These are phyloP conservation scores for Funneliformis mosseae DNA, from an alignment of 192 early-diverging fungal genomes.

Conservation along the genomic window DNA sequence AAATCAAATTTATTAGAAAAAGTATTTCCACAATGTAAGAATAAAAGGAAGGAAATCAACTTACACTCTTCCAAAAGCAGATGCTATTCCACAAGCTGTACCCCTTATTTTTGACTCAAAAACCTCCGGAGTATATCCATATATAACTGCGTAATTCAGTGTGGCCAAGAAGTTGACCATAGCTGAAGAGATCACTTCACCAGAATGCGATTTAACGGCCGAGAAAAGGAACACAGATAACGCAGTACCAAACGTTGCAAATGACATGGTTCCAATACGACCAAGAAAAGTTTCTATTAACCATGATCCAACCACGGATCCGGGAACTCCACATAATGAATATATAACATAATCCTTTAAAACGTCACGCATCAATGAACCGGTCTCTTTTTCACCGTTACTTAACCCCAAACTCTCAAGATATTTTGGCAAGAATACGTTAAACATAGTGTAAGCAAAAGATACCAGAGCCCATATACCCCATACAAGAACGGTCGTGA, in stretches of 20 bases:
- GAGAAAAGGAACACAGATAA: constrained; percentile 71
- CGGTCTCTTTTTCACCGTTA: not conserved
- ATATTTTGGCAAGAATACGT: constrained; percentile 81
- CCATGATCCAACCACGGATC: constrained; percentile 65
- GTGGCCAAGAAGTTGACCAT: constrained; percentile 67
- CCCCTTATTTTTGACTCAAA: constrained; percentile 77
- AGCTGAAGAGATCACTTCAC: constrained; percentile 63
- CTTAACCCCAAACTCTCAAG: constrained; percentile 59
- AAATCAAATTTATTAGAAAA: not conserved
- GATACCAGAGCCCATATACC: constrained; percentile 77
- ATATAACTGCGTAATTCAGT: constrained; percentile 83
- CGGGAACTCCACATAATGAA: constrained; percentile 76
- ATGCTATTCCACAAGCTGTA: constrained; percentile 77
- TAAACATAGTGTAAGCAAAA: constrained; percentile 87
- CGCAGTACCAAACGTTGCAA: constrained; percentile 73
- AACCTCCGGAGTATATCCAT: constrained; percentile 87
- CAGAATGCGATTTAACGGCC: constrained; percentile 50
- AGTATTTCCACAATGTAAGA: not conserved
- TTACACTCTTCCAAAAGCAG: constrained; percentile 71
- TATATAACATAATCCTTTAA: constrained; percentile 78
- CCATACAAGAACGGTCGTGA: constrained; percentile 73
- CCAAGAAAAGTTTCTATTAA: constrained; percentile 76
- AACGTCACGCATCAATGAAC: constrained; percentile 50
- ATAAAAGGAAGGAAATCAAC: not conserved
- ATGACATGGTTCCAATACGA: constrained; percentile 77